Conservation (phyloP, 495 filamentous ascomycete genomes). For the Achaetomiella virescens region DNA sequence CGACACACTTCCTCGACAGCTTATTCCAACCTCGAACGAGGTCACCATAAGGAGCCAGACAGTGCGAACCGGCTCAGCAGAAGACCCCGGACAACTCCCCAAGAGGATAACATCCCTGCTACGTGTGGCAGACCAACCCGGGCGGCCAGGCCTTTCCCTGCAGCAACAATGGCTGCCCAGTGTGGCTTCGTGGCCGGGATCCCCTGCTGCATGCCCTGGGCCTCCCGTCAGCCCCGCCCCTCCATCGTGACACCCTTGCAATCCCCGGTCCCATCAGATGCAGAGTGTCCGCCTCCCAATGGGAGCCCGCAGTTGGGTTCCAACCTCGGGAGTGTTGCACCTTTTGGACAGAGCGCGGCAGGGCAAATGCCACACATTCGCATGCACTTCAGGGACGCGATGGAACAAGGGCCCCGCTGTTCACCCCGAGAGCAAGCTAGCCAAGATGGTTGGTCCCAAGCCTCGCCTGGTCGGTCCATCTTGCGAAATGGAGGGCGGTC, state of each 20-base stretch:
- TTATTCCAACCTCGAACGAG: too few relatives aligned
- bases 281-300: conserved; percentile 14
- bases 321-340: conserved; percentile 24
- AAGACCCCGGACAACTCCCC: background rate
- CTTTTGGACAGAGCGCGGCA: conserved; percentile 14
- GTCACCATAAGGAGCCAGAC: background rate
- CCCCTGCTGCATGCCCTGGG: conserved; percentile 11
- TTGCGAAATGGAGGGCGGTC: conserved; percentile 5
- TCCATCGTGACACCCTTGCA: conserved; percentile 16
- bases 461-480: conserved; percentile 2
- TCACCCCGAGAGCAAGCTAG: background rate
- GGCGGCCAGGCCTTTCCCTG: background rate
- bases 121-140: background rate
- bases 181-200: background rate
- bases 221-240: conserved; percentile 11
- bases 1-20: background rate
- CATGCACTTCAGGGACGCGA: conserved; percentile 11
- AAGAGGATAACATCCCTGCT: background rate
- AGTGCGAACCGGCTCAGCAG: background rate
- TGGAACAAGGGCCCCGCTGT: conserved; percentile 14
- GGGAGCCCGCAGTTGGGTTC: conserved; percentile 8
- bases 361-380: conserved; percentile 5
- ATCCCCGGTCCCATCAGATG: conserved; percentile 13
- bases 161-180: background rate
- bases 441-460: conserved; percentile 4